These are phyloP conservation scores for Plasmopara muralis DNA, from an alignment of 352 stramenopile genomes.

Conservation along the genomic window DNA sequence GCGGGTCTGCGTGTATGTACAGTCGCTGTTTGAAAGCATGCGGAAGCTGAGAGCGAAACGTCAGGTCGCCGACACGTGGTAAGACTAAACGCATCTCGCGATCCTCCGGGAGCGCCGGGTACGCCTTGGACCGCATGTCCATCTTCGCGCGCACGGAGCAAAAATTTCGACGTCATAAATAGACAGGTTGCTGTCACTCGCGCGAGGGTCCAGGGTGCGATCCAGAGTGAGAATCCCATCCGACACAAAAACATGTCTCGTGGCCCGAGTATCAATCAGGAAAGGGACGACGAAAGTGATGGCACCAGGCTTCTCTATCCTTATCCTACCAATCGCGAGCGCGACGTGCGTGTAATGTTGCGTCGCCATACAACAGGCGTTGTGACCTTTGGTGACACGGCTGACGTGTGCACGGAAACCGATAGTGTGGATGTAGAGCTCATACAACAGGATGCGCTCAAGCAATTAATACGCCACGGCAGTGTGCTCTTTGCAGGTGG, in stretches of 20 bases:
- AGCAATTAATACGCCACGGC: slow-evolving; percentile 68
- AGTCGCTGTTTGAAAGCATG: slow-evolving; percentile 39
- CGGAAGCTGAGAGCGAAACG: slow-evolving; percentile 43
- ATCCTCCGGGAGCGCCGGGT: slow-evolving; percentile 45
- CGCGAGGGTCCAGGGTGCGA: slow-evolving; percentile 2
- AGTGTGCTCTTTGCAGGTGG: slow-evolving; percentile 85
- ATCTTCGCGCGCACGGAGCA: slow-evolving; percentile 13
- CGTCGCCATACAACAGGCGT: slow-evolving; percentile 75
- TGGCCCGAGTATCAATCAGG: slow-evolving; percentile 20
- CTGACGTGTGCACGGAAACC: slow-evolving; percentile 71
- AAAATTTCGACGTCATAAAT: slow-evolving; percentile 5
- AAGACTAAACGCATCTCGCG: slow-evolving; percentile 40
- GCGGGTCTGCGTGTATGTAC: slow-evolving; percentile 44
- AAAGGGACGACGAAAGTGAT: slow-evolving; percentile 8
- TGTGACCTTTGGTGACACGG: slow-evolving; percentile 73
- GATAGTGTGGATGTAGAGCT: slow-evolving; percentile 73
- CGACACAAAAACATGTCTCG: slow-evolving; percentile 16
- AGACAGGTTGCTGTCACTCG: slow-evolving; percentile 7
- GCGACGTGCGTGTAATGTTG: slow-evolving; percentile 41
- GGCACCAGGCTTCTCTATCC: slow-evolving; percentile 9
- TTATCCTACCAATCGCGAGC: slow-evolving; percentile 15
- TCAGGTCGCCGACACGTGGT: slow-evolving; percentile 47
- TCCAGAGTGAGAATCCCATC: slow-evolving; percentile 2
- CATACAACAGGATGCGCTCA: slow-evolving; percentile 56
- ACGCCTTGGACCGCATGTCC: slow-evolving; percentile 58